phyloP scores from a whole-genome alignment of 306 rosid genomes.

The Citrullus amarus region DNA sequence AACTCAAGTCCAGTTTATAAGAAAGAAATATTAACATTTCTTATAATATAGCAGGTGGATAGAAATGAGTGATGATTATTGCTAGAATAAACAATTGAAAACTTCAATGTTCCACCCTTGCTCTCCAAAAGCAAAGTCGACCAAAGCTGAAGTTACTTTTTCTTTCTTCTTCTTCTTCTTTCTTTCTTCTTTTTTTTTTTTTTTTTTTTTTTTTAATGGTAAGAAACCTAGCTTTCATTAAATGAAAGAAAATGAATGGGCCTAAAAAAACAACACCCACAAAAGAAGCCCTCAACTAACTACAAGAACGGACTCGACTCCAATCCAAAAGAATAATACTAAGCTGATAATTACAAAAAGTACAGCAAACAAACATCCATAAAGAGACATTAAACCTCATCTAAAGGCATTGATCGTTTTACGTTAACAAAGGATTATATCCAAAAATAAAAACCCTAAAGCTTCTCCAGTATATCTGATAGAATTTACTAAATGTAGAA shows the following conservation, averaged over 20 bases:
- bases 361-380: no score
- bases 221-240: no score
- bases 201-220: no score
- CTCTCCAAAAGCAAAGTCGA: not conserved
- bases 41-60: not conserved
- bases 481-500: not conserved
- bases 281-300: no score
- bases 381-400: no score
- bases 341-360: no score
- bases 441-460: not conserved
- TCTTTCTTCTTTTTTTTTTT: no score
- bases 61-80: not conserved
- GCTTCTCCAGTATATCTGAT: not conserved
- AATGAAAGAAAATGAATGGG: no score
- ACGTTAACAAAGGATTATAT: not conserved
- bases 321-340: no score
- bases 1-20: not conserved
- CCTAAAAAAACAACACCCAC: no score
- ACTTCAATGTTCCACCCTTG: not conserved
- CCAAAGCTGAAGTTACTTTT: not conserved
- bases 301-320: no score
- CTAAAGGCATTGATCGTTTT: not conserved
- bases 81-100: not conserved
- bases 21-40: not conserved
- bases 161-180: no score